Percentiles rank a stretch among this genome's conserved stretches.
Evolutionary conservation across 352 stramenopile genomes (phyloP).

Genomic region (Phytophthora chlamydospora): DNA sequence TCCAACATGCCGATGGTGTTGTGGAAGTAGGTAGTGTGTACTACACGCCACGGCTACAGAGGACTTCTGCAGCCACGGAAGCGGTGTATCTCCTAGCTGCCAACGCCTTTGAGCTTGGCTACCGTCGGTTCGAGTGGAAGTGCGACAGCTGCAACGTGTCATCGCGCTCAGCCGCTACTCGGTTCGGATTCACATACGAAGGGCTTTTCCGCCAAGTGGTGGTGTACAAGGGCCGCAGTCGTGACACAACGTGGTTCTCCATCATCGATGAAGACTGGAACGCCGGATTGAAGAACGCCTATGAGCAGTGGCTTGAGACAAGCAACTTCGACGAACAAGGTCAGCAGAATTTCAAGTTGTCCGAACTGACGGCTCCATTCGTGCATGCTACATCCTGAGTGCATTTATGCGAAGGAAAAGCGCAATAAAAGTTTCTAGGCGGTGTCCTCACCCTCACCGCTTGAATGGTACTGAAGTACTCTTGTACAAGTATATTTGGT

Average conservation of each 20-base stretch:
- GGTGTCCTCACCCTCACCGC: too few relatives aligned
- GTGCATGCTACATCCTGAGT: conserved; percentile 8
- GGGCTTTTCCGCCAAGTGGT: conserved; percentile 21
- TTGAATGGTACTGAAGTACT: too few relatives aligned
- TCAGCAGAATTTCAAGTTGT: conserved; percentile 21
- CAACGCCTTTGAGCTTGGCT: conserved; percentile 23
- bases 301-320: conserved; percentile 15
- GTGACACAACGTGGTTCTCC: conserved; percentile 29
- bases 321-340: conserved; percentile 23
- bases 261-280: conserved; percentile 28
- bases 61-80: conserved; percentile 22
- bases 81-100: conserved; percentile 16
- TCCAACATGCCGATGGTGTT: conserved; percentile 12
- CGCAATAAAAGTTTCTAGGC: too few relatives aligned
- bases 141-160: conserved; percentile 19
- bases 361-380: conserved; percentile 12
- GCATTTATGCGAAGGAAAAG: too few relatives aligned
- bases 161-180: conserved; percentile 9
- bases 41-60: conserved; percentile 11
- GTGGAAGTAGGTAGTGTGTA: conserved; percentile 29
- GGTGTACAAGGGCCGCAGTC: conserved; percentile 16
- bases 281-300: conserved; percentile 12
- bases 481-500: too few relatives aligned
- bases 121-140: conserved; percentile 28
- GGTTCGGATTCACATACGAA: conserved; percentile 26